A percentile compares a stretch with the other conserved stretches of the same genome.
Evolutionary conservation across 345 rosid genomes (phyloP).

Genomic region (Stellera chamaejasme): DNA sequence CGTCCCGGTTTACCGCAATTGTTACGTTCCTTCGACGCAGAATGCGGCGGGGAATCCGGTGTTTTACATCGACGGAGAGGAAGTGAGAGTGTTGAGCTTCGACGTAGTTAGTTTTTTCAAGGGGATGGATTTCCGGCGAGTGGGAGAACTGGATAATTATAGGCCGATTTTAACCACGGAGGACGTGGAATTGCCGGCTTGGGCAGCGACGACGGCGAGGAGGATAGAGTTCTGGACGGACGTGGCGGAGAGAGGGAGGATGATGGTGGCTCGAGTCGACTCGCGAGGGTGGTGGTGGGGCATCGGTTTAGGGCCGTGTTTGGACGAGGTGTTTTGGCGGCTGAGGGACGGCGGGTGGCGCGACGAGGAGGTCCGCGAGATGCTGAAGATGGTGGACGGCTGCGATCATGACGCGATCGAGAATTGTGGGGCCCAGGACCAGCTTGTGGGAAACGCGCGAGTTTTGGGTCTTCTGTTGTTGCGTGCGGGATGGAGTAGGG

Average conservation of each 20-base stretch:
- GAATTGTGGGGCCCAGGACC: conserved; percentile 7
- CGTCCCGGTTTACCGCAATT: conserved; percentile 50
- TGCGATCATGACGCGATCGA: conserved; percentile 12
- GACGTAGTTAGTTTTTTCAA: conserved; percentile 61
- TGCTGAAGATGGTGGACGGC: conserved; percentile 55
- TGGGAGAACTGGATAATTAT: conserved; percentile 4
- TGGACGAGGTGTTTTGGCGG: conserved; percentile 65
- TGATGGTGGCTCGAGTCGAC: conserved; percentile 20
- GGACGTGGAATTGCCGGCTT: conserved; percentile 29
- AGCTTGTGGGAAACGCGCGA: conserved; percentile 19
- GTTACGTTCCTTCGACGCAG: conserved; percentile 55
- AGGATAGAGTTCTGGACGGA: conserved; percentile 73
- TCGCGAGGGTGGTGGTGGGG: conserved; percentile 46
- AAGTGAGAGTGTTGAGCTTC: conserved; percentile 43
- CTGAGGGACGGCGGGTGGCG: conserved; percentile 79
- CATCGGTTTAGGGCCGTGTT: conserved; percentile 24
- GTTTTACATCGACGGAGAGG: conserved; percentile 44
- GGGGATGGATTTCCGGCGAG: conserved; percentile 24
- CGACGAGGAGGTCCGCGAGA: conserved; percentile 70
- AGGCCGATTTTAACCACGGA: conserved; percentile 5
- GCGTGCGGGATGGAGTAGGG: conserved; percentile 53
- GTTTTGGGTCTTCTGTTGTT: conserved; percentile 22
- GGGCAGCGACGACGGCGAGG: conserved; percentile 42
- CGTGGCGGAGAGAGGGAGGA: conserved; percentile 54
- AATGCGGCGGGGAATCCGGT: conserved; percentile 62